These are phyloP conservation scores for Dryadomyces quercivorus DNA, from an alignment of 2,329 filamentous ascomycete species.

Conservation along the genomic window DNA sequence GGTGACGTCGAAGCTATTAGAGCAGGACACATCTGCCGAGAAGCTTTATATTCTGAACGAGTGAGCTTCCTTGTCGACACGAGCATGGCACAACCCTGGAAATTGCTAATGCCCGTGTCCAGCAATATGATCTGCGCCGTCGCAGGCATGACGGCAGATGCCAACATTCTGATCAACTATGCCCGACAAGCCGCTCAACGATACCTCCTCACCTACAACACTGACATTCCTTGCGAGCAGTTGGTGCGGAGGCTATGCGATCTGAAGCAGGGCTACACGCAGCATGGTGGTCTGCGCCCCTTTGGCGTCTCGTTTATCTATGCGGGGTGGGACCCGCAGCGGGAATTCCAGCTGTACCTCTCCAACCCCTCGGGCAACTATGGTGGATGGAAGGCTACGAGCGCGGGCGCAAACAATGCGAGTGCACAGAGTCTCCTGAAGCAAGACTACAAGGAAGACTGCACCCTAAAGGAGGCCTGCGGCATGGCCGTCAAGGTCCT, in stretches of 20 bases:
- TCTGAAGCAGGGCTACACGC: slow-evolving; percentile 97
- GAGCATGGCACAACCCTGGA: neutral
- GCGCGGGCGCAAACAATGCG: slow-evolving; percentile 94
- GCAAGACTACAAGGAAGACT: slow-evolving; percentile 99
- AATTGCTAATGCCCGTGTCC: neutral
- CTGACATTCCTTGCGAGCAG: slow-evolving; percentile 99
- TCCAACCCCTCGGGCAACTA: slow-evolving; percentile 99
- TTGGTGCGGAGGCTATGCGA: slow-evolving; percentile 94
- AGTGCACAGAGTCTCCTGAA: slow-evolving; percentile 94
- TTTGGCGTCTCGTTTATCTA: slow-evolving; percentile 99
- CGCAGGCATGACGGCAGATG: slow-evolving; percentile 97
- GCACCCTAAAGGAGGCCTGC: slow-evolving; percentile 89
- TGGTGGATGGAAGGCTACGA: slow-evolving; percentile 98
- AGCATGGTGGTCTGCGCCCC: slow-evolving; percentile 93
- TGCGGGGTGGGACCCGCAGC: slow-evolving; percentile 89
- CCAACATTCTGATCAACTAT: slow-evolving; percentile 99
- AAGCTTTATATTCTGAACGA: slow-evolving; percentile 99
- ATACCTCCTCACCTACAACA: slow-evolving; percentile 98
- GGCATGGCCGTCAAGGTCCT: slow-evolving; percentile 96
- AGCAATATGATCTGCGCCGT: slow-evolving; percentile 99
- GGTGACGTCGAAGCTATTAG: slow-evolving; percentile 96
- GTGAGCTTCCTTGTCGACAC: slow-evolving; percentile 39
- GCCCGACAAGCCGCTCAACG: slow-evolving; percentile 92
- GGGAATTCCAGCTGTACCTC: slow-evolving; percentile 97
- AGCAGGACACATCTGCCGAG: slow-evolving; percentile 98